Evolutionary conservation across 768 basidiomycete species (phyloP), one percentile per base, ranked within the genome.

Genomic region (Trametes cingulata): DNA sequence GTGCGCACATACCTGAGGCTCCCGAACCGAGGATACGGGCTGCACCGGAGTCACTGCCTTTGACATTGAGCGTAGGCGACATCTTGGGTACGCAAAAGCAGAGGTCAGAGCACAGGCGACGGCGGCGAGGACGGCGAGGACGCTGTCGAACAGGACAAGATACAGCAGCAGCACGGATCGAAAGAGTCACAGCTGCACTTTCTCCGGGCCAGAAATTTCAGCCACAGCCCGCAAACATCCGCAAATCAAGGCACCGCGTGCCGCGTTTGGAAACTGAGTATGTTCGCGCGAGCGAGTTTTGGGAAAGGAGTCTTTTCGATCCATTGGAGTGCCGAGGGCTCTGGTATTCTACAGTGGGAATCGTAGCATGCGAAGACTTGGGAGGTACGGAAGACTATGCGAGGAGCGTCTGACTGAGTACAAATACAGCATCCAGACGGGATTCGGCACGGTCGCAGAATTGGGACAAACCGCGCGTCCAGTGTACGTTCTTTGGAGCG

Each of bases 1-100:
- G 36, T 17, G 75, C 83, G 65, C 51, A 94, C 83, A 65, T 49
- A 94, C 96, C 96, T 66, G 94, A 94, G 57, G 93, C 79, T 61
- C 96, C 96, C 37, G 93, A 94, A 48, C 96, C 96, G 51, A 97
- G 81, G 59, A 98, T 78, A 52, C 96, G 85, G 56, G 96, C 96
- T 22, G 90, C 81, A 17, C 88, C 94, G 54, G 95, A 97, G 68
- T 98, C 95, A 72, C 84, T 90, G 57, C 80, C 76, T 62, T 80
- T 79, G 43, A 70, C 76, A 43, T 76, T 73, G 43, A 74, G 58
- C 27, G 77, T 69, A 47, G 83, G 83, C 39, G 83, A 81, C 84
- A 84, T 85, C 41, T 22, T 53, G 51, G 48, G 33, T 22, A 56
- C 15, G 60, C 36, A 17, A 55, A 39, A 43, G 41, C 37, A 56